Evolutionary conservation across 2,329 filamentous ascomycete genomes (phyloP).

Genomic region (Pleurostoma richardsiae): DNA sequence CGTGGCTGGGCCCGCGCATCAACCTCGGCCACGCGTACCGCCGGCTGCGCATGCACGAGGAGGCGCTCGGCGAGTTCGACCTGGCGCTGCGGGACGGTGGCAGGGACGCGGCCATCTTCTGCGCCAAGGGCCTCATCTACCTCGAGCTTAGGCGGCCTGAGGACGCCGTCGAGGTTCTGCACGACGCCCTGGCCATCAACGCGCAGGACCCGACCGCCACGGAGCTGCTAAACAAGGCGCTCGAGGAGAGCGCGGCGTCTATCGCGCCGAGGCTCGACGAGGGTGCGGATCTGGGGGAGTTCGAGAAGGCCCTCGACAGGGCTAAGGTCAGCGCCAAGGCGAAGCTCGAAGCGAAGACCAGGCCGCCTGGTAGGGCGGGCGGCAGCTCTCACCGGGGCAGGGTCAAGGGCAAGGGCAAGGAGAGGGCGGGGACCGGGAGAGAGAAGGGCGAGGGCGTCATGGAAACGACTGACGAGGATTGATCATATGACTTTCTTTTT

Average conservation of each 20-base stretch:
- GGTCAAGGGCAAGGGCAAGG: slow-evolving; percentile 26
- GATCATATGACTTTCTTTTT: background rate
- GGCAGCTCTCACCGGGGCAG: slow-evolving; percentile 17
- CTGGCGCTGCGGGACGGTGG: slow-evolving; percentile 79
- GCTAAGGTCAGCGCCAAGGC: slow-evolving; percentile 38
- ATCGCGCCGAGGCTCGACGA: slow-evolving; percentile 8
- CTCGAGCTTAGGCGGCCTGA: slow-evolving; percentile 71
- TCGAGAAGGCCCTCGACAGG: slow-evolving; percentile 47
- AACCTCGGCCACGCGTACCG: slow-evolving; percentile 89
- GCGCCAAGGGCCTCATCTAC: slow-evolving; percentile 77
- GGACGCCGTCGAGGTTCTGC: slow-evolving; percentile 75
- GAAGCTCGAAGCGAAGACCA: slow-evolving; percentile 17
- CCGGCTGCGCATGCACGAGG: slow-evolving; percentile 61
- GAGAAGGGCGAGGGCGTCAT: slow-evolving; percentile 42
- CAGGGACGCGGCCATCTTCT: slow-evolving; percentile 73
- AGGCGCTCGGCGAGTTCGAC: slow-evolving; percentile 77
- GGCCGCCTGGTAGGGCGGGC: slow-evolving; percentile 4
- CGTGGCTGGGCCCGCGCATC: slow-evolving; percentile 78
- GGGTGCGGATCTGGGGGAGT: slow-evolving; percentile 28
- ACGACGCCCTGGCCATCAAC: slow-evolving; percentile 75
- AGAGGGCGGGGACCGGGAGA: slow-evolving; percentile 28
- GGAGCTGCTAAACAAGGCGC: slow-evolving; percentile 68
- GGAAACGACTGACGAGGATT: slow-evolving; percentile 53
- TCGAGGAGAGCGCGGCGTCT: slow-evolving; percentile 52
- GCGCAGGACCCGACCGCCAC: slow-evolving; percentile 79